phyloP scores from a whole-genome alignment of 2,329 filamentous ascomycete species.

The Dactylellina cionopaga region DNA sequence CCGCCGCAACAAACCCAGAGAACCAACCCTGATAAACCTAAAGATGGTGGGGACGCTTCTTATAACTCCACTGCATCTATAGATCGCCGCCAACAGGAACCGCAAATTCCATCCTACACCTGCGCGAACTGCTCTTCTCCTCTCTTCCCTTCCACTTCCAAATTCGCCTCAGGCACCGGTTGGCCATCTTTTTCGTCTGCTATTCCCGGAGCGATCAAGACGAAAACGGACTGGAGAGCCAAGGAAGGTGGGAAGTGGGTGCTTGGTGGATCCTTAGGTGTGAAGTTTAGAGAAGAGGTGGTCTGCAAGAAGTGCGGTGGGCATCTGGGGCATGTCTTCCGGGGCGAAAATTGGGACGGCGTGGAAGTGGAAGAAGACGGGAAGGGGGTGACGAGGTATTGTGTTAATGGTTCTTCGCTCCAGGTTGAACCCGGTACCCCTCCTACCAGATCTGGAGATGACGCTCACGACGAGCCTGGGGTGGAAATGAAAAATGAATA shows the following conservation, averaged over 20 bases:
- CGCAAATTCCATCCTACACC: background rate
- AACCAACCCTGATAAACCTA: background rate
- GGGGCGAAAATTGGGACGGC: conserved; percentile 36
- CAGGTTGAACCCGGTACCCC: too few relatives aligned
- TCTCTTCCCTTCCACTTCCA: conserved; percentile 14
- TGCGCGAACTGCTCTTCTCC: conserved; percentile 35
- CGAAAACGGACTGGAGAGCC: conserved; percentile 42
- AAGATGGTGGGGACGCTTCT: background rate
- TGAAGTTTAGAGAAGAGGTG: conserved; percentile 40
- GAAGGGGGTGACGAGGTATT: conserved; percentile 46
- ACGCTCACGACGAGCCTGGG: too few relatives aligned
- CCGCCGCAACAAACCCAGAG: background rate
- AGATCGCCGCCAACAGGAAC: background rate
- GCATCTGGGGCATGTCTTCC: conserved; percentile 41
- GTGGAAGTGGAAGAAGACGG: conserved; percentile 30
- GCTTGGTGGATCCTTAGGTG: conserved; percentile 26
- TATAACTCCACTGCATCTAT: background rate
- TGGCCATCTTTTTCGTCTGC: conserved; percentile 47
- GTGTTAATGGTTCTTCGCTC: conserved; percentile 35
- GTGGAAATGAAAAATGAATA: too few relatives aligned
- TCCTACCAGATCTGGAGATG: too few relatives aligned
- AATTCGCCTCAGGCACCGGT: conserved; percentile 33
- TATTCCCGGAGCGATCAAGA: conserved; percentile 32
- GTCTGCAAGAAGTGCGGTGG: conserved; percentile 26
- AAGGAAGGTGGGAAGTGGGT: conserved; percentile 44